Base-by-base conservation (phyloP, 768 basidiomycete species). In the Pleurotus eryngii region DNA sequence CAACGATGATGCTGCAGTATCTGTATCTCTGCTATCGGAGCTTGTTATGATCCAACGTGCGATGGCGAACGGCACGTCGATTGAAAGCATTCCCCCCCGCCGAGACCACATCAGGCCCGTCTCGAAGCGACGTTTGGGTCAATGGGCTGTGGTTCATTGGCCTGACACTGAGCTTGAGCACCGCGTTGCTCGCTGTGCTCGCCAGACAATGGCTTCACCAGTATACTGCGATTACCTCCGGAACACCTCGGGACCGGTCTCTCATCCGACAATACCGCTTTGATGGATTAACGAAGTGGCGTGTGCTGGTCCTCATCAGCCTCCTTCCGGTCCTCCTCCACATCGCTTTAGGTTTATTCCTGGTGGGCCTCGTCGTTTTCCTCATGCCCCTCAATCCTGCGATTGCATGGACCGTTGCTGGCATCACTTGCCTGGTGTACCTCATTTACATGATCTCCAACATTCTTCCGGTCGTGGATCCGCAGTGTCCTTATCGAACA, bases 81-180 rank as follows among this genome's bases (percentile, higher is more conserved):
- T 30, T 8, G 27, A 7, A 30, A 37, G 18, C 12, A 15, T 17
- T 9, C 14, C 50, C 8, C n/a, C 7, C 15, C 14, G 15, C 24
- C 4, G n/a, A 18, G n/a, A 38, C 37, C 15, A 35, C 5, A 4
- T 9, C n/a, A 39, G 18, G 20, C n/a, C 8, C 63, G 58, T 58
- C 62, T 60, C 20, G 45, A 7, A 59, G 64, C 49, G 37, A 45
- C 14, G 51, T 57, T 3, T 49, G 69, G 69, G 76, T 78, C 2
- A 79, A 78, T 55, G 77, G 77, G 2, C 68, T 78, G 7, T 79
- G 78, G 78, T 78, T 79, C 59, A 70, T 74, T 12, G 73, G 75
- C 14, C 65, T 78, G 22, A 65, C 74, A 4, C 76, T 70, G 61
- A 75, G 75, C 57, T 69, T 78, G 30, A 74, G 75, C 3, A 72